These are phyloP conservation scores for Pichia sp. DNA, from an alignment of 1,139 yeast genomes.

Conservation along the genomic window DNA sequence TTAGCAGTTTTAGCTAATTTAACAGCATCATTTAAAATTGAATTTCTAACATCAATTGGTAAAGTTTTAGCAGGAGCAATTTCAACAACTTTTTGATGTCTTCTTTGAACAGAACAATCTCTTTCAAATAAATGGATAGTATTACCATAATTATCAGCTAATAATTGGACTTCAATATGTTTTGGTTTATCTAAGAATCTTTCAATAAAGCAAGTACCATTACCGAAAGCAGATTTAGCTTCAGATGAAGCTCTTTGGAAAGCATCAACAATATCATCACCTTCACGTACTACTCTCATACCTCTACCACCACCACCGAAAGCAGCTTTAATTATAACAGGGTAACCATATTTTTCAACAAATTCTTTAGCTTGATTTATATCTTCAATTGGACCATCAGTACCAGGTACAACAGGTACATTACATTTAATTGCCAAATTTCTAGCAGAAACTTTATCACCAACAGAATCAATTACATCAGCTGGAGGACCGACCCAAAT, in stretches of 20 bases:
- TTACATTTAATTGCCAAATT: conserved; percentile 69
- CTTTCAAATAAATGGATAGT: conserved; percentile 94
- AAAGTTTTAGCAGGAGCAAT: conserved; percentile 97
- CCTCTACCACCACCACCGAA: conserved; percentile 99
- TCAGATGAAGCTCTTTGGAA: conserved; percentile 91
- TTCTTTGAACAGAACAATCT: conserved; percentile 98
- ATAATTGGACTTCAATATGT: conserved; percentile 94
- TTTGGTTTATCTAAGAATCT: conserved; percentile 92
- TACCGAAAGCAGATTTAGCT: conserved; percentile 91
- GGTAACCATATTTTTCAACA: conserved; percentile 80
- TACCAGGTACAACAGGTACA: conserved; percentile 97
- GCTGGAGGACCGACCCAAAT: conserved; percentile 96
- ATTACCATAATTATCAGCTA: conserved; percentile 92
- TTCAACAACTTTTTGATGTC: conserved; percentile 98
- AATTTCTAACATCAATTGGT: conserved; percentile 75
- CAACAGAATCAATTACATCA: conserved; percentile 88
- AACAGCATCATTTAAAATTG: conserved; percentile 90
- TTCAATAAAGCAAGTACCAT: conserved; percentile 97
- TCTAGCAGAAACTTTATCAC: conserved; percentile 96
- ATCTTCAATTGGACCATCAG: conserved; percentile 89
- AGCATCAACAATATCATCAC: conserved; percentile 88
- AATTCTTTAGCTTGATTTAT: conserved; percentile 73
- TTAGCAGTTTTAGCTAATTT: conserved; percentile 81
- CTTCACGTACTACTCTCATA: conserved; percentile 98
- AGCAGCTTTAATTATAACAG: conserved; percentile 97